phyloP scores from a whole-genome alignment of 2,329 filamentous ascomycete species.

The Zasmidium citrigriseum region DNA sequence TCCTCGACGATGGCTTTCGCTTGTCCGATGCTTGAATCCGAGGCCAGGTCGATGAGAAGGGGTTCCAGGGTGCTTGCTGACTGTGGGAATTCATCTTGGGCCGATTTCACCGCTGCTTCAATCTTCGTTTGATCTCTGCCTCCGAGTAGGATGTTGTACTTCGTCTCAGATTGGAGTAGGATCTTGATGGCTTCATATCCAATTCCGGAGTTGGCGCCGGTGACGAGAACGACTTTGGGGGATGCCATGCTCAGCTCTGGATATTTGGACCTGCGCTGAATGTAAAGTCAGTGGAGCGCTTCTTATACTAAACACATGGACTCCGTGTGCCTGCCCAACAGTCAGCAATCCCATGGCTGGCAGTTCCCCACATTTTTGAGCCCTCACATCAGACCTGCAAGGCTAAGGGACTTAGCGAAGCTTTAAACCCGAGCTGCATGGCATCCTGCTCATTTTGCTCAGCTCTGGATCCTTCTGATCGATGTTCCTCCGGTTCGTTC shows the following conservation, averaged over 20 bases:
- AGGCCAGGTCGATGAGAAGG: constrained; percentile 56
- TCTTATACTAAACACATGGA: no score
- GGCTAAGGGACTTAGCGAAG: not conserved
- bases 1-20: constrained; percentile 47
- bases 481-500: no score
- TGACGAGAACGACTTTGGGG: constrained; percentile 46
- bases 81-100: constrained; percentile 44
- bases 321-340: not conserved
- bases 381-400: not conserved
- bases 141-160: constrained; percentile 58
- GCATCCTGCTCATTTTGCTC: not conserved
- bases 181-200: constrained; percentile 59
- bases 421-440: not conserved
- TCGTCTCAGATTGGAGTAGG: constrained; percentile 47
- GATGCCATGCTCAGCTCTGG: not conserved
- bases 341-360: not conserved
- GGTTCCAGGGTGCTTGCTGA: constrained; percentile 43
- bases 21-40: constrained; percentile 54
- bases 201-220: constrained; percentile 61
- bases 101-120: constrained; percentile 43
- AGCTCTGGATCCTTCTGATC: not conserved
- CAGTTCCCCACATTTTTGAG: not conserved
- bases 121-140: constrained; percentile 53
- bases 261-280: not conserved
- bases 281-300: not conserved